Evolutionary conservation across 257 asterid genomes (phyloP), one percentile per base, ranked within the genome.

Genomic region (Gentiana straminea): DNA sequence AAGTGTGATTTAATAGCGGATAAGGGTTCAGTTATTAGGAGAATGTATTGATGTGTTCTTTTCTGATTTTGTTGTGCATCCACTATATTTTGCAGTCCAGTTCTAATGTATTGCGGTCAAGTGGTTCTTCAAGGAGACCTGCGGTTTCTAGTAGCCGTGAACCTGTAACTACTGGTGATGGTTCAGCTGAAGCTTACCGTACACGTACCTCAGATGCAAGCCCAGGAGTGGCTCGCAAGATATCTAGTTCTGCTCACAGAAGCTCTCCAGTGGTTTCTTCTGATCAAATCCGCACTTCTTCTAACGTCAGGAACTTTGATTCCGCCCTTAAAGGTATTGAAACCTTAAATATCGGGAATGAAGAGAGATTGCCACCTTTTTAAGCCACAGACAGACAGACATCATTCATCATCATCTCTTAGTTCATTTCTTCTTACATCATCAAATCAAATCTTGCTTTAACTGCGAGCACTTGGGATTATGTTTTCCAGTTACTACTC

Each of bases 261-360:
- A 81, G 76, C 67, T 77, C 82, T 35, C 82, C 86, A 33, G 73
- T 72, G 4, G 82, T 75, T 15, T 69, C 84, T 46, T 74, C 88
- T 13, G 86, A 81, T 45, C 76, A 73, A 44, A 81, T 73, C 68
- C 85, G 76, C 56, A 54, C 75, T 38, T 65, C 86, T 56, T 83
- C 87, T 37, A 83, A 70, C 68, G 47, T 65, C 13, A 77, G 73
- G 74, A 81, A 69, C 59, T 64, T 76, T 0, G 97, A 89, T 37
- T 74, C 97, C 33, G 71, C 97, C 60, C 77, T 86, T 60, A 86
- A 78, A 75, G 89, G 94, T 45, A 80, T 89, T 35, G 95, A 81
- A 66, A 75, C 80, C 72, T 77, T 89, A 45, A 84, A 79, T 71
- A 68, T 89, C 55, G 75, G 84, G 77, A 75, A 72, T 54, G 84